Evolutionary conservation across 139 green algal species (phyloP).

Genomic region (Pleodorina starrii): DNA sequence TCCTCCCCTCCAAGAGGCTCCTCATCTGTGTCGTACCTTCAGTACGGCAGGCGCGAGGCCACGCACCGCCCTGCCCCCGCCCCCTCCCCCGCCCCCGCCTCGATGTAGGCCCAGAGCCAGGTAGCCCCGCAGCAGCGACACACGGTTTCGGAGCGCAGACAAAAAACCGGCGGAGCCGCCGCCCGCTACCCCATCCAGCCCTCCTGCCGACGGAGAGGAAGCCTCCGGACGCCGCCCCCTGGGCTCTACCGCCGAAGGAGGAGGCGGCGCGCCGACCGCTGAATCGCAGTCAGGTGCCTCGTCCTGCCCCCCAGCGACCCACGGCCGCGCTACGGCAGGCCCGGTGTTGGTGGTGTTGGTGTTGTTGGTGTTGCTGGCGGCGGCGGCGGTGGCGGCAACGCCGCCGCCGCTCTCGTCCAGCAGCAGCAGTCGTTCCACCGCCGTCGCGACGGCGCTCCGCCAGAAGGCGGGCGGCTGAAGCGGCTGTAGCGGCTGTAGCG

Average conservation of each 20-base stretch:
- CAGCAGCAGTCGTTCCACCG: slow-evolving; percentile 13
- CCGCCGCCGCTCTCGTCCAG: not conserved
- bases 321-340: too few relatives aligned
- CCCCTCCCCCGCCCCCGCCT: too few relatives aligned
- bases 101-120: not conserved
- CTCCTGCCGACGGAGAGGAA: too few relatives aligned
- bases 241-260: too few relatives aligned
- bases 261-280: too few relatives aligned
- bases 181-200: too few relatives aligned
- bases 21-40: not conserved
- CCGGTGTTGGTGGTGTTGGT: too few relatives aligned
- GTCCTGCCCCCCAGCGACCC: not conserved
- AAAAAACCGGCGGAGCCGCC: too few relatives aligned
- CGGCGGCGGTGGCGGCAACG: too few relatives aligned
- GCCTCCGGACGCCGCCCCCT: too few relatives aligned
- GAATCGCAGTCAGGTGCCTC: not conserved
- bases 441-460: not conserved
- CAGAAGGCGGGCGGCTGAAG: not conserved
- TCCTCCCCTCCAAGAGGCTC: too few relatives aligned
- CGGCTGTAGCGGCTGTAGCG: not conserved
- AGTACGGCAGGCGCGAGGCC: not conserved
- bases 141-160: not conserved
- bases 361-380: too few relatives aligned
- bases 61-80: not conserved
- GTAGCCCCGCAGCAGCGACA: slow-evolving; percentile 1